Base-by-base conservation (phyloP, 78 protist species). In the Dictyostelium brefeldianum region DNA sequence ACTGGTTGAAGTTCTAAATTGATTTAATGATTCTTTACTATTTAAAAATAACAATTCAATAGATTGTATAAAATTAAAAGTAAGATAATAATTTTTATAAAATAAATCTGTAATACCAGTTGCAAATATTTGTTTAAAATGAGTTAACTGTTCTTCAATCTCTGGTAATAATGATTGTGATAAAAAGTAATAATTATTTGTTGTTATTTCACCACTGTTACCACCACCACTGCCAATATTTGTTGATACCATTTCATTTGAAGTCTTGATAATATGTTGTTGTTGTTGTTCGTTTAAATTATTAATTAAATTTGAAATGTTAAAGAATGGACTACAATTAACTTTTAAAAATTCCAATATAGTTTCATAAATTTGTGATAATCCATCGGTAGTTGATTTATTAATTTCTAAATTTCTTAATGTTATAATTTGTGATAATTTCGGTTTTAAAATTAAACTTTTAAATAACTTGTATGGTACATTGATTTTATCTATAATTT, bases 41-140 rank as follows among this genome's bases (percentile, higher is more conserved):
- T 51, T 43, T n/a, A 47, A n/a, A 56, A 73, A 36, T 43, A 9
- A n/a, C 15, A 46, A 12, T 73, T 75, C 92, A n/a, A 85, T 31
- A 12, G 79, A 18, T 18, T n/a, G 46, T 22, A 85, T 74, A 47
- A 85, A 85, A 10, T 71, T 51, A 36, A 41, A 59, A 14, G 80
- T 85, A 17, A 43, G 46, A 25, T 41, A 31, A 48, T 71, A 85
- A 18, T 57, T 85, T 31, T 46, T 53, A n/a, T 57, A 85, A 41
- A 85, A 85, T 27, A 85, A n/a, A 59, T 85, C 83, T 41, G 92
- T 73, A 47, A 85, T 85, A 27, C 92, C 92, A 4, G 92, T 85
- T 9, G 92, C 92, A 85, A 54, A 85, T 27, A 85, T 75, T 47
- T 51, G 74, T 47, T 75, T 85, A 75, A 74, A 47, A 15, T 9